A percentile compares a stretch with the other conserved stretches of the same genome.
Evolutionary conservation across 1,139 yeast species (phyloP).

Genomic region (Yamadazyma spencermartinsiae): DNA sequence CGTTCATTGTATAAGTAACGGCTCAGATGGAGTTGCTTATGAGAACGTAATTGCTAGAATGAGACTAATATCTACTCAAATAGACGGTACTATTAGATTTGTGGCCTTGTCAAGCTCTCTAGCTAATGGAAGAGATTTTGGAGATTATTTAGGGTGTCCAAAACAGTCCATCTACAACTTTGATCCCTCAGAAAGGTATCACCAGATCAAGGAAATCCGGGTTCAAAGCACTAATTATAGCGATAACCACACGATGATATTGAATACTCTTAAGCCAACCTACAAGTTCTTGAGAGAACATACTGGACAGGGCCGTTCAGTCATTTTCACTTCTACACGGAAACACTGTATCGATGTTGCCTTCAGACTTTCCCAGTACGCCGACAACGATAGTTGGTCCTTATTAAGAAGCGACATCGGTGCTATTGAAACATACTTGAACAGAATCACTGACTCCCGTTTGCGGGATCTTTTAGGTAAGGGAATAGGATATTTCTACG

Average conservation of each 20-base stretch:
- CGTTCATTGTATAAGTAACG: slow-evolving; percentile 66
- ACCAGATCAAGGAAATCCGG: slow-evolving; percentile 58
- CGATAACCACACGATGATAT: slow-evolving; percentile 10
- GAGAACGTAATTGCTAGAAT: slow-evolving; percentile 73
- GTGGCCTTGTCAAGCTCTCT: slow-evolving; percentile 69
- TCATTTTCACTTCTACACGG: slow-evolving; percentile 61
- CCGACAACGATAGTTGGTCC: slow-evolving; percentile 28
- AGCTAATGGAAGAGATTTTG: slow-evolving; percentile 75
- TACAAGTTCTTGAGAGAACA: slow-evolving; percentile 32
- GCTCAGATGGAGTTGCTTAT: slow-evolving; percentile 55
- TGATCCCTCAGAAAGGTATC: slow-evolving; percentile 58
- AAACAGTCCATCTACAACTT: slow-evolving; percentile 65
- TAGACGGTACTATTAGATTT: slow-evolving; percentile 55
- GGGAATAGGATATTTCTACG: slow-evolving; percentile 71
- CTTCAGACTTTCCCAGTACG: slow-evolving; percentile 39
- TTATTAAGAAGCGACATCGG: slow-evolving; percentile 28
- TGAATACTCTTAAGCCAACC: slow-evolving; percentile 29
- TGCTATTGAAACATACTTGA: slow-evolving; percentile 41
- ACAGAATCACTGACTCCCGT: slow-evolving; percentile 47
- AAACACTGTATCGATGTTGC: slow-evolving; percentile 56
- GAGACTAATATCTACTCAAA: slow-evolving; percentile 65
- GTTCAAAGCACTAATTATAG: slow-evolving; percentile 34
- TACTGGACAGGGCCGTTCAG: slow-evolving; percentile 27
- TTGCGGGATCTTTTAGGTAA: slow-evolving; percentile 45
- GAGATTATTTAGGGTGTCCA: slow-evolving; percentile 82